Conservation (phyloP, 2,329 filamentous ascomycete species). For the Aspergillus carbonarius region DNA sequence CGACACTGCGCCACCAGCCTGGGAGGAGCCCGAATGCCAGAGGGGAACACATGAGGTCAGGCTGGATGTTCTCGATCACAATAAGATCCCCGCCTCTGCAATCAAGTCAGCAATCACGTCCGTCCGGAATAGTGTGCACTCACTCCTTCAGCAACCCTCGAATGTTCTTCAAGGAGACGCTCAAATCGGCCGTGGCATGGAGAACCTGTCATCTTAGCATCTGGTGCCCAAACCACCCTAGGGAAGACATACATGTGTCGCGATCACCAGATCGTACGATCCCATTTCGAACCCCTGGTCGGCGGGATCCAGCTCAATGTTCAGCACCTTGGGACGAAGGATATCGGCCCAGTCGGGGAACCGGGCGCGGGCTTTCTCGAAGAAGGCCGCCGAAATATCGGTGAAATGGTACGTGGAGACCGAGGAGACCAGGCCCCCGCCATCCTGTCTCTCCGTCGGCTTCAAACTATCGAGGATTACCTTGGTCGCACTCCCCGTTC, state of each 20-base stretch:
- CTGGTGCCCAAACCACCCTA: too few relatives aligned
- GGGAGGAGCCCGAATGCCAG: background rate
- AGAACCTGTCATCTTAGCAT: background rate
- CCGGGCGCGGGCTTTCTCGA: slow-evolving; percentile 25
- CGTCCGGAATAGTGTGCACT: background rate
- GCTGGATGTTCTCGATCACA: background rate
- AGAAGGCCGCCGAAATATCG: slow-evolving; percentile 30
- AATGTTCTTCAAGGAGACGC: background rate
- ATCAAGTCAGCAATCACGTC: background rate
- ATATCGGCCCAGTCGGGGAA: slow-evolving; percentile 25
- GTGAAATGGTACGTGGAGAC: slow-evolving; percentile 25
- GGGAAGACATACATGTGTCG: background rate
- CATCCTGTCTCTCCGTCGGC: background rate
- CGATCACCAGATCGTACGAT: background rate
- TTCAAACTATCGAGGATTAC: background rate
- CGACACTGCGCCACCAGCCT: background rate
- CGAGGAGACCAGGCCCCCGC: background rate
- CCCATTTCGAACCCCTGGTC: slow-evolving; percentile 29
- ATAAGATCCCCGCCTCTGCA: background rate
- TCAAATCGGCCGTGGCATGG: background rate
- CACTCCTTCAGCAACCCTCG: background rate
- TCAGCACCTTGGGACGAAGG: slow-evolving; percentile 28
- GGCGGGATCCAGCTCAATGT: slow-evolving; percentile 28
- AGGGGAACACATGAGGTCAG: background rate
- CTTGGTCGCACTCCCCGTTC: background rate